phyloP scores from a whole-genome alignment of 2,329 filamentous ascomycete genomes.

The Neurospora sp. region DNA sequence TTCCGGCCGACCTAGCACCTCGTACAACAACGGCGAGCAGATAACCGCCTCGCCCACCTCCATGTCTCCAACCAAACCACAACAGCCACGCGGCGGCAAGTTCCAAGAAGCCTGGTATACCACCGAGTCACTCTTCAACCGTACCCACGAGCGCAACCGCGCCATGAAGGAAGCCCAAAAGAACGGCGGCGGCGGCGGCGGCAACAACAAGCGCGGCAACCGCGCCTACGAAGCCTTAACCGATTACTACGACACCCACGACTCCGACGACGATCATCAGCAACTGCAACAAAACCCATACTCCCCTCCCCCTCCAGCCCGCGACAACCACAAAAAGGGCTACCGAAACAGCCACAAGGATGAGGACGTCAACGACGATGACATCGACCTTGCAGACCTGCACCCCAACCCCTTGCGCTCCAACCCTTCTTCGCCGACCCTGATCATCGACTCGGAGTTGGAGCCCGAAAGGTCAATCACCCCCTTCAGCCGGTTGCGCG shows the following conservation, averaged over 20 bases:
- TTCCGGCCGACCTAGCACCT: conserved; percentile 16
- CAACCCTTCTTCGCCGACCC: conserved; percentile 30
- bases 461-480: conserved; percentile 19
- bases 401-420: conserved; percentile 44
- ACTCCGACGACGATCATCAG: conserved; percentile 26
- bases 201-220: conserved; percentile 20
- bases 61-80: neutral
- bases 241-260: conserved; percentile 33
- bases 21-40: conserved; percentile 12
- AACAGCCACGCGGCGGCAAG: conserved; percentile 30
- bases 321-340: conserved; percentile 12
- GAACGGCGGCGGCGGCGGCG: conserved; percentile 16
- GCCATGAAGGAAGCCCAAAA: conserved; percentile 25
- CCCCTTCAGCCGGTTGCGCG: conserved; percentile 20
- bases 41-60: conserved; percentile 13
- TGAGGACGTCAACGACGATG: conserved; percentile 16
- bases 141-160: conserved; percentile 43
- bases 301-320: neutral
- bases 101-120: conserved; percentile 48
- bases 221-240: conserved; percentile 35
- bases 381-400: conserved; percentile 13
- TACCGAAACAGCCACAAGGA: conserved; percentile 19
- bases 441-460: neutral
- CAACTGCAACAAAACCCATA: neutral
- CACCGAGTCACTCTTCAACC: conserved; percentile 42